Evolutionary conservation across 2,329 filamentous ascomycete species (phyloP).

Genomic region (Calonectria montana): DNA sequence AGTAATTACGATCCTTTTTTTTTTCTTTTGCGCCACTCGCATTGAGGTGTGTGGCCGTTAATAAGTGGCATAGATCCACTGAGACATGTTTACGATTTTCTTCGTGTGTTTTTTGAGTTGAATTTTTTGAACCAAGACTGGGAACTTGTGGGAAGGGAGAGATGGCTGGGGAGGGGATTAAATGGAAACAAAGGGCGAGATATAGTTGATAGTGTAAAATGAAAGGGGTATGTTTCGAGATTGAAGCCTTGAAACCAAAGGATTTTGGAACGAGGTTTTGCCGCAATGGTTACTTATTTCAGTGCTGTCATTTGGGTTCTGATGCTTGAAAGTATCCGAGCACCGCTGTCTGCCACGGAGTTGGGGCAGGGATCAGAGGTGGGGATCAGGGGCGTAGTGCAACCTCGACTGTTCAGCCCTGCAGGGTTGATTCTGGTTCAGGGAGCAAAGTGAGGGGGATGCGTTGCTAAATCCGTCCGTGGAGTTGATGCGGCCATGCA

Average conservation of each 20-base stretch:
- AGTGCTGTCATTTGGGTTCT: not conserved
- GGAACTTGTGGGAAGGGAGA: not conserved
- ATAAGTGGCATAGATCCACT: not conserved
- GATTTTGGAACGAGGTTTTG: not conserved
- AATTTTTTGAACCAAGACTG: not conserved
- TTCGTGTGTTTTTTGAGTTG: not conserved
- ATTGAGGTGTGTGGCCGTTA: not conserved
- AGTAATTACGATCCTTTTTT: slow-evolving; percentile 5
- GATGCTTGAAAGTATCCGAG: not conserved
- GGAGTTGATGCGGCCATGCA: not conserved
- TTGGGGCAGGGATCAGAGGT: not conserved
- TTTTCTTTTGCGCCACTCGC: not conserved
- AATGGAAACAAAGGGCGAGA: not conserved
- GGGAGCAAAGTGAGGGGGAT: not conserved
- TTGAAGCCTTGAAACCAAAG: not conserved
- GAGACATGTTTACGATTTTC: not conserved
- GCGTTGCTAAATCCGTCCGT: not conserved
- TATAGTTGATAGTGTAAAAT: not conserved
- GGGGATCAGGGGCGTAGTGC: slow-evolving; percentile 5
- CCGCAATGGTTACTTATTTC: slow-evolving; percentile 3
- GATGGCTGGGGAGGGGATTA: not conserved
- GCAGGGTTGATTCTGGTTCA: not conserved
- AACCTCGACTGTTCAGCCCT: slow-evolving; percentile 22
- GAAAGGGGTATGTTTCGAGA: not conserved
- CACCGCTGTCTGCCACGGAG: not conserved